Evolutionary conservation across 2,329 filamentous ascomycete genomes (phyloP), one percentile per base, ranked within the genome.

Genomic region (Colletotrichum trifolii): DNA sequence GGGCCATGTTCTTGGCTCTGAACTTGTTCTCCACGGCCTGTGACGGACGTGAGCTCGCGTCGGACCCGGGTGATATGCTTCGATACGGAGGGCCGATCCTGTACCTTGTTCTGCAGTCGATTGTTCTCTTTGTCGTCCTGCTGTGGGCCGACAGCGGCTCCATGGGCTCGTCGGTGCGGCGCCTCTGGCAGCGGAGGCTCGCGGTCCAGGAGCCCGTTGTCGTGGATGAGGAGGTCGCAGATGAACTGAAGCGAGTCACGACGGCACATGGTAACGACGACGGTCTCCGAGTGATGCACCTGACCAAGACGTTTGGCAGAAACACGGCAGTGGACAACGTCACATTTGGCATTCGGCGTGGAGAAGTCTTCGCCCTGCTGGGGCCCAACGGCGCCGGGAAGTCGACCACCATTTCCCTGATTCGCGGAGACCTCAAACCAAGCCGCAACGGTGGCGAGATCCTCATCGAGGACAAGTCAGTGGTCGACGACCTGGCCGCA

Each of bases 311-410:
- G 0, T 97, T 97, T 70, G 87, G 88, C 12, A 84, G 84, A 67
- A 90, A 91, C 69, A 88, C 89, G 1, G 94, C 93, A 3, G 93
- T 97, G n/a, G 90, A 97, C 70, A 92, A 97, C 71, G 87, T 96
- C 46, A 92, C 91, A 0, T 97, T 97, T 71, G 90, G 91, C 15
- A 90, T 97, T 38, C 86, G 87, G 13, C 88, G 87, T 53, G 91
- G 92, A 54, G 91, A 97, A 74, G 91, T 97, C 1, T 97, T 97
- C 77, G 94, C 94, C 0, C 84, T 97, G 0, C 85, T 98, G 1
- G 94, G 94, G 0, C 94, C 94, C 13, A 97, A 97, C 73, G 94
- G 94, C 33, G 95, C 94, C 1, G 94, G 94, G 62, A 97, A 97
- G 72, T 93, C 90, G 0, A 97, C 94, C 0, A 96, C 91, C 0